Conservation (phyloP, 2,329 filamentous ascomycete genomes). For the Beauveria pseudobassiana region DNA sequence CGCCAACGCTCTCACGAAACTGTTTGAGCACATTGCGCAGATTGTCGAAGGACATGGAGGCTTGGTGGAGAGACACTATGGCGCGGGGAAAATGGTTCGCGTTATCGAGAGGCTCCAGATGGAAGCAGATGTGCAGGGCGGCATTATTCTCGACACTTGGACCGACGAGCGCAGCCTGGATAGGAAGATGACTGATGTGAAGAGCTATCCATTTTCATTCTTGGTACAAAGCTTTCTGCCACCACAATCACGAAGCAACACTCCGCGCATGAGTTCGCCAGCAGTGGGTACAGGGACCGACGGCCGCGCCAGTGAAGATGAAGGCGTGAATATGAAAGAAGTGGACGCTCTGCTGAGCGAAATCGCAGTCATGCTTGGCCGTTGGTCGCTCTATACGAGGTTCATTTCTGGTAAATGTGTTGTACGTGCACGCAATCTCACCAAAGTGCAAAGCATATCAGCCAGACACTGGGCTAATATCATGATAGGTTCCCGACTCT, state of each 20-base stretch:
- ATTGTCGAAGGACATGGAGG: conserved; percentile 89
- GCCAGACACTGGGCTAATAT: conserved; percentile 13
- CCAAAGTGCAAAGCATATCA: neutral
- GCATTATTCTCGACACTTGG: conserved; percentile 94
- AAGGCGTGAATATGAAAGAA: conserved; percentile 93
- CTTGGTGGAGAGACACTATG: conserved; percentile 91
- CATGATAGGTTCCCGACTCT: conserved; percentile 40
- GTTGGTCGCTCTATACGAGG: conserved; percentile 86
- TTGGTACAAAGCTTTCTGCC: conserved; percentile 89
- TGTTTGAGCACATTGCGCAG: conserved; percentile 96
- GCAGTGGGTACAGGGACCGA: conserved; percentile 50
- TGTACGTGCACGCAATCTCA: conserved; percentile 40
- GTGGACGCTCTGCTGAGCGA: conserved; percentile 83
- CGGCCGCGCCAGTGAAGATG: conserved; percentile 68
- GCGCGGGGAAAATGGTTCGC: conserved; percentile 82
- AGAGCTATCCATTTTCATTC: conserved; percentile 96
- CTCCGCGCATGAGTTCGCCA: conserved; percentile 69
- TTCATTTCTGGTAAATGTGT: conserved; percentile 84
- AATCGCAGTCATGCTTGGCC: conserved; percentile 82
- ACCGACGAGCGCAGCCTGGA: conserved; percentile 80
- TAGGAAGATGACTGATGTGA: conserved; percentile 85
- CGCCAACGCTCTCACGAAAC: conserved; percentile 76
- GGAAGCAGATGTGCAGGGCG: conserved; percentile 92
- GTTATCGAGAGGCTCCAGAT: conserved; percentile 90
- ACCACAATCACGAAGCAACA: conserved; percentile 55